phyloP scores from a whole-genome alignment of 2,329 filamentous ascomycete species.

The Ascochyta koolunga region DNA sequence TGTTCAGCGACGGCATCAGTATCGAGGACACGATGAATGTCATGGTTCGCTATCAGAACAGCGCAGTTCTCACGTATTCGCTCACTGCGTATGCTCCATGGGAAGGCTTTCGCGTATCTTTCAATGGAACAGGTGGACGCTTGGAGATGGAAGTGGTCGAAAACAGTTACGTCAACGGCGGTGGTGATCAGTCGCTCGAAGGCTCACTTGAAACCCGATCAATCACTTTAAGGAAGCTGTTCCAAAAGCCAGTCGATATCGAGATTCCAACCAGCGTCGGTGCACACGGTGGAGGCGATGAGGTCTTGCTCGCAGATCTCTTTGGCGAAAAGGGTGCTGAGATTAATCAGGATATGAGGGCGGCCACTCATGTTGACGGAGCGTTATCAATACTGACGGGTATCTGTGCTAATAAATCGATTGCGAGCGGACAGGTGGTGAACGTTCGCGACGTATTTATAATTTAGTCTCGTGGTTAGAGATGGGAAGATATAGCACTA shows the following conservation, averaged over 20 bases:
- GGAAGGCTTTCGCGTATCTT: conserved; percentile 65
- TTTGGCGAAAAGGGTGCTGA: conserved; percentile 62
- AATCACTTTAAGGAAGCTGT: conserved; percentile 60
- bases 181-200: conserved; percentile 62
- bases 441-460: conserved; percentile 58
- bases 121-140: conserved; percentile 64
- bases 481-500: too few relatives aligned
- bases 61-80: conserved; percentile 65
- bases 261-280: conserved; percentile 60
- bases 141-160: conserved; percentile 68
- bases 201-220: conserved; percentile 59
- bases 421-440: conserved; percentile 63
- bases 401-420: conserved; percentile 64
- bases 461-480: not conserved
- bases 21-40: conserved; percentile 70
- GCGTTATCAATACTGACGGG: conserved; percentile 65
- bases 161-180: conserved; percentile 64
- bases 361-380: conserved; percentile 65
- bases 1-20: conserved; percentile 67
- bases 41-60: conserved; percentile 62
- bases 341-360: conserved; percentile 54
- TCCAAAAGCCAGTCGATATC: conserved; percentile 63
- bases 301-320: conserved; percentile 62
- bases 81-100: conserved; percentile 67
- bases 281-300: conserved; percentile 66